These are phyloP conservation scores for Huntiella omanensis DNA, from an alignment of 2,329 filamentous ascomycete species.

Conservation along the genomic window DNA sequence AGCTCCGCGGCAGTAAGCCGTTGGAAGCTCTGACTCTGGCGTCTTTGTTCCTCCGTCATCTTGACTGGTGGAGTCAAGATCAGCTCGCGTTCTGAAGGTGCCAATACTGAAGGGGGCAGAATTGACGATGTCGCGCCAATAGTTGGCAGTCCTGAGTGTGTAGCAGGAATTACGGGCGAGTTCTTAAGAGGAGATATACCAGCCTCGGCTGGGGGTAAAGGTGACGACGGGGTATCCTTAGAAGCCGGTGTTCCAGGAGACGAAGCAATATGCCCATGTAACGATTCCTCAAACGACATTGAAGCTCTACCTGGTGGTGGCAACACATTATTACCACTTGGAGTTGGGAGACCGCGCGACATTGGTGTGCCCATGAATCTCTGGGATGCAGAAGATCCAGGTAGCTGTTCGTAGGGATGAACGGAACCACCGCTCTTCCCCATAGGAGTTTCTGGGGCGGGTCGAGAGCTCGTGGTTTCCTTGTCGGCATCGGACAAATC, in stretches of 20 bases:
- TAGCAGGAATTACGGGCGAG: slow-evolving; percentile 23
- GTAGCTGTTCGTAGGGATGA: neutral
- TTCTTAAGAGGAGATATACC: slow-evolving; percentile 34
- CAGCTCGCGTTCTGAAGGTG: slow-evolving; percentile 36
- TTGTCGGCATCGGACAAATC: slow-evolving; percentile 1
- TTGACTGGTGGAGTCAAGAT: slow-evolving; percentile 44
- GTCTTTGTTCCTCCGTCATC: slow-evolving; percentile 19
- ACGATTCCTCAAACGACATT: slow-evolving; percentile 11
- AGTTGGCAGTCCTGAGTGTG: slow-evolving; percentile 12
- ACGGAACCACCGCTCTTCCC: neutral
- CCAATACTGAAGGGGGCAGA: slow-evolving; percentile 36
- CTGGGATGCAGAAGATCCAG: slow-evolving; percentile 4
- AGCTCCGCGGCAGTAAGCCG: slow-evolving; percentile 5
- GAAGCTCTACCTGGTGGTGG: slow-evolving; percentile 6
- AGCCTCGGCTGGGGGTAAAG: slow-evolving; percentile 21
- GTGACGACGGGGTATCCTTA: slow-evolving; percentile 8
- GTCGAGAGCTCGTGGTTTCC: neutral
- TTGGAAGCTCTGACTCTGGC: slow-evolving; percentile 9
- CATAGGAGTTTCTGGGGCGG: slow-evolving; percentile 5
- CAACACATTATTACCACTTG: slow-evolving; percentile 9
- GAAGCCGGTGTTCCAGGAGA: slow-evolving; percentile 6
- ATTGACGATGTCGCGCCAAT: slow-evolving; percentile 24
- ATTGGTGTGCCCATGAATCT: slow-evolving; percentile 8
- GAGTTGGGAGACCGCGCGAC: slow-evolving; percentile 10
- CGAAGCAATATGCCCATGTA: slow-evolving; percentile 5